Base-by-base conservation (phyloP, 306 rosid species). In the Rubus idaeus region DNA sequence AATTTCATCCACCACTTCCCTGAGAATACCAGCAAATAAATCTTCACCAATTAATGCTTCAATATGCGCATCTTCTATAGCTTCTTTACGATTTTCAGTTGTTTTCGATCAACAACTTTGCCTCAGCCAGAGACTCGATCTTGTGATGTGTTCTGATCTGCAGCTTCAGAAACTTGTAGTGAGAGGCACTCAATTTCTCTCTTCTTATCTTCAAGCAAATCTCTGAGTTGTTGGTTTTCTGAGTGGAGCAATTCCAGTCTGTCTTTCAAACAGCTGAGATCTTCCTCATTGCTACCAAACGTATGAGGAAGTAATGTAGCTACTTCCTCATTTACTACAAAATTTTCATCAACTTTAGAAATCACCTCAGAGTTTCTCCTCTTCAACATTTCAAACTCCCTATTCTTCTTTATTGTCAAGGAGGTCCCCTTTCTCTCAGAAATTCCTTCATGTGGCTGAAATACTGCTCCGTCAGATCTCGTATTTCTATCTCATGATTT, bases 401-500 rank as follows among this genome's bases (percentile, higher is more conserved):
- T n/a, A n/a, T n/a, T n/a, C 79, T 87, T 95, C 86, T 92, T 91
- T 73, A 78, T 42, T 49, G 88, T 78, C 71, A 74, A 78, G 46
- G 88, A 85, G 70, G 78, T 45, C 87, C 87, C 77, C 72, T 80
- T 86, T 84, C 87, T 84, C 4, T 88, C 75, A 91, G 64, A 12
- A 82, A 56, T 67, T 87, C 90, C 74, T 96, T 63, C 86, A 40
- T 91, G 40, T 88, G 90, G 73, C 78, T 78, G 78, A 87, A 78
- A 74, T 68, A 76, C 70, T 88, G 85, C 84, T 96, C 99, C 23
- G 89, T 92, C 65, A 81, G 67, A 81, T 81, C 80, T 6, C 76
- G 97, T 85, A 91, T 89, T 70, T 88, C 74, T 55, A 88, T 87
- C 75, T 96, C 99, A 40, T 96, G 97, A 70, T 88, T 84, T 86